Conservation (phyloP, 495 filamentous ascomycete genomes). For the Trichoderma erinaceum region DNA sequence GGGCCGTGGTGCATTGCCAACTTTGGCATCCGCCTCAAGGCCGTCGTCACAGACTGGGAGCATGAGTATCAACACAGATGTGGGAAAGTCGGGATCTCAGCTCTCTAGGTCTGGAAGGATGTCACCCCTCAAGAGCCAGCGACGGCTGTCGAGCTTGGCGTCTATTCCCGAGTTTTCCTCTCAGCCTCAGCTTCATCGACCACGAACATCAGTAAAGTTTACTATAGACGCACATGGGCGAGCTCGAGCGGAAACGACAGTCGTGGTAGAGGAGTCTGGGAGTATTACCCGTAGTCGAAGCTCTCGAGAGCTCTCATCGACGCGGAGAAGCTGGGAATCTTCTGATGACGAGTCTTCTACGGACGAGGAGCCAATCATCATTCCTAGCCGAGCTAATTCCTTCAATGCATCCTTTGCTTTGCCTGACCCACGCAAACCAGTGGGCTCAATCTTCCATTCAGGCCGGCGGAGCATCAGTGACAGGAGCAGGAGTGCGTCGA, state of each 20-base stretch:
- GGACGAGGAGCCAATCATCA: conserved; percentile 59
- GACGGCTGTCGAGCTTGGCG: conserved; percentile 40
- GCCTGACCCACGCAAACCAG: conserved; percentile 44
- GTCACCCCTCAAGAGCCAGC: conserved; percentile 46
- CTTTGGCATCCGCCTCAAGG: conserved; percentile 30
- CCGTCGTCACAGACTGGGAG: conserved; percentile 22
- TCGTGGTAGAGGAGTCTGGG: conserved; percentile 36
- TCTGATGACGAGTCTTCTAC: conserved; percentile 50
- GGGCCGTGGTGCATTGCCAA: conserved; percentile 29
- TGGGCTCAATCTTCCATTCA: conserved; percentile 46
- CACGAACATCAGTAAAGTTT: conserved; percentile 56
- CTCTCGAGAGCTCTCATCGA: conserved; percentile 18
- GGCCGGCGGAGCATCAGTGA: conserved; percentile 44
- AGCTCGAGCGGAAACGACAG: conserved; percentile 63
- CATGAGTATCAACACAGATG: conserved; percentile 19
- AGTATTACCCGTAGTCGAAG: conserved; percentile 19
- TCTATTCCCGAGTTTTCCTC: conserved; percentile 45
- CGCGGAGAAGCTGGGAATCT: conserved; percentile 31
- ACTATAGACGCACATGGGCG: conserved; percentile 66
- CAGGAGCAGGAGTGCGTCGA: conserved; percentile 33
- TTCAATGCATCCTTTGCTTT: conserved; percentile 60
- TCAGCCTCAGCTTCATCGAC: conserved; percentile 25
- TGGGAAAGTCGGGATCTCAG: conserved; percentile 17
- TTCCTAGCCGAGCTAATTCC: conserved; percentile 57
- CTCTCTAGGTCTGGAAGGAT: conserved; percentile 40